Base-by-base conservation (phyloP, 2,329 filamentous ascomycete species). In the Alternaria postmessia region DNA sequence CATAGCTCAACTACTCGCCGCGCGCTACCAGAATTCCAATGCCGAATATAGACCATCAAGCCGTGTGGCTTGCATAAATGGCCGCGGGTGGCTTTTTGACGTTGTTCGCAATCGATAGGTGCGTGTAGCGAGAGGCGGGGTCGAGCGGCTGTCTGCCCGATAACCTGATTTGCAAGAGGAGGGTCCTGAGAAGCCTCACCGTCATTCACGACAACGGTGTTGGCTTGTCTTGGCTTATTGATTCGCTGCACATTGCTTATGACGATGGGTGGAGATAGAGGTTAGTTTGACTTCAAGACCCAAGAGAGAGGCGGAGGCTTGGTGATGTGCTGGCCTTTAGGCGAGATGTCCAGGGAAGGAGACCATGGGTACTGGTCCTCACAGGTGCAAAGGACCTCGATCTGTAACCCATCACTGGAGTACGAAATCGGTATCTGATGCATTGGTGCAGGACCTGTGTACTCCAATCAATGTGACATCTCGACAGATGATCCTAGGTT, bases 11-110 rank as follows among this genome's bases (percentile, higher is more conserved):
- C 30, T 22, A 24, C 30, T 36, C 18, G 30, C 46, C 46, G 14
- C 30, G 20, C 32, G 30, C 46, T 22, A 32, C 46, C 34, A 22
- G 12, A 48, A 14, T 22, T 16, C 18, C 30, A 20, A 34, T 9
- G n/a, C 30, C 46, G 24, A 38, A 18, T 14, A n/a, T 38, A 38
- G 46, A 14, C 6, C 14, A 32, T 49, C 20, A n/a, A 49, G 46
- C 30, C 46, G 46, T 49, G 46, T 36, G 46, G 46, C 46, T 34
- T 49, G 46, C 46, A 49, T 36, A 49, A 16, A 22, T 36, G 30
- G 7, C 30, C 22, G 14, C 46, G 46, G 18, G 46, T 24, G 46
- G 46, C 46, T 36, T 38, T 36, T 24, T n/a, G 30, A n/a, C 8
- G 14, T 16, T 26, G 30, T 38, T 24, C 20, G 46, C 32, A 48